A percentile compares a stretch with the other conserved stretches of the same genome.
Evolutionary conservation across 2,329 filamentous ascomycete species (phyloP).

Genomic region (Thielaviopsis punctulata): DNA sequence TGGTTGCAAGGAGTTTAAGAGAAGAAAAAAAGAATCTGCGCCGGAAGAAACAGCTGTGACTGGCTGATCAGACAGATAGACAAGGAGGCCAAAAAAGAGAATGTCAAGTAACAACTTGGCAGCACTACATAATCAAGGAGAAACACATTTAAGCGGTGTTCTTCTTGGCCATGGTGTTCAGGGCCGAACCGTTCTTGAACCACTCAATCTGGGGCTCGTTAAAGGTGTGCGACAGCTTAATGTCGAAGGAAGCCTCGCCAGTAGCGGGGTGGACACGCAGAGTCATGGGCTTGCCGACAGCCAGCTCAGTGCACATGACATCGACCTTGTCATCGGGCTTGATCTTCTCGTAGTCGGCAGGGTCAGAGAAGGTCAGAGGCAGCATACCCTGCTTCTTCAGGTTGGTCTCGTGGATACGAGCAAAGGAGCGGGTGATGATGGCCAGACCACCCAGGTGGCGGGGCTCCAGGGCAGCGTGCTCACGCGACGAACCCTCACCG

Average conservation of each 20-base stretch:
- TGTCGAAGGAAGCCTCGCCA: constrained; percentile 54
- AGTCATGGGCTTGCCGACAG: constrained; percentile 81
- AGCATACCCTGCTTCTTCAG: constrained; percentile 99
- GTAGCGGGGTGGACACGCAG: constrained; percentile 84
- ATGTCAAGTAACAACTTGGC: neutral
- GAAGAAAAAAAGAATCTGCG: constrained; percentile 1
- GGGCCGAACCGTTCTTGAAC: constrained; percentile 94
- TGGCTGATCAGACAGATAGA: neutral
- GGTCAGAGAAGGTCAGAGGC: constrained; percentile 85
- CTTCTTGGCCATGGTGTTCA: constrained; percentile 94
- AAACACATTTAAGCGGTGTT: constrained; percentile 16
- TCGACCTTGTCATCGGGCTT: constrained; percentile 82
- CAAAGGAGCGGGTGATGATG: constrained; percentile 89
- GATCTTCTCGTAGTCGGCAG: constrained; percentile 96
- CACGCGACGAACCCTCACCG: constrained; percentile 91
- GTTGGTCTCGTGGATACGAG: constrained; percentile 99
- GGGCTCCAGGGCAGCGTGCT: constrained; percentile 95
- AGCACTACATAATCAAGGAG: neutral
- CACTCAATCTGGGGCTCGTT: constrained; percentile 96
- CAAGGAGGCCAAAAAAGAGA: neutral
- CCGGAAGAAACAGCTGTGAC: neutral
- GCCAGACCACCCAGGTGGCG: constrained; percentile 92
- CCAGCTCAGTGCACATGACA: constrained; percentile 73
- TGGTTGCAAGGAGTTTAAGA: neutral
- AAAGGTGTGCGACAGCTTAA: constrained; percentile 87